Base-by-base conservation (phyloP, 2,329 filamentous ascomycete species). In the Pyrenochaeta sp. region DNA sequence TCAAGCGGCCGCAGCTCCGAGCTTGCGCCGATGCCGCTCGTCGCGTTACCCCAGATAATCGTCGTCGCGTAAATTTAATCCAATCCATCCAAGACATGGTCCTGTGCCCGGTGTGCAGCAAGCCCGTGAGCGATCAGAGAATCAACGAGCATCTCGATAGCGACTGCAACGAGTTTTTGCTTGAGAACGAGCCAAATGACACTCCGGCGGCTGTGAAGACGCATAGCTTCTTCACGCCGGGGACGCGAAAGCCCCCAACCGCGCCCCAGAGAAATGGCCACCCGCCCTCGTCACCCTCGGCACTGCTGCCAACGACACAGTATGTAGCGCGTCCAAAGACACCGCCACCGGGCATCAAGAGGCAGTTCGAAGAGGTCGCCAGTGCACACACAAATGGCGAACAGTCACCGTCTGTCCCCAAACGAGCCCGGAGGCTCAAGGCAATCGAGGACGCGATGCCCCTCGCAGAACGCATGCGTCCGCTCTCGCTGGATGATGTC, bases 101-200 rank as follows among this genome's bases (percentile, higher is more conserved):
- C 64, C 84, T 86, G 67, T 97, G 92, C 72, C 92, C 92, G 14
- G 90, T 93, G 62, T 97, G 92, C 80, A 82, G 85, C 69, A 89
- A 90, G 66, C 80, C 83, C 50, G 91, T 95, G 67, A 88, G 85
- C 61, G 79, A 88, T 61, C 79, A 80, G 69, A 85, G 89, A 63
- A 98, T 98, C 81, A 98, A 98, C 78, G 83, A 83, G 63, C 94
- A 98, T 76, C 87, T 98, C 71, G 95, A 98, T 78, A 94, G 91
- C 27, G 85, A 85, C 60, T 98, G 94, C 79, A 76, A 84, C 55
- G 82, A 80, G 31, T 88, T 88, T 71, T 74, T 95, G 58, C 79
- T 89, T 50, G 85, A 87, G 54, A 70, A 79, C 63, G 61, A 56
- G 3, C 35, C 31, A 2, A 39, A 68, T 14, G 45, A 36, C 60